These are phyloP conservation scores for Russula sp. DNA, from an alignment of 768 basidiomycete genomes.

Conservation along the genomic window DNA sequence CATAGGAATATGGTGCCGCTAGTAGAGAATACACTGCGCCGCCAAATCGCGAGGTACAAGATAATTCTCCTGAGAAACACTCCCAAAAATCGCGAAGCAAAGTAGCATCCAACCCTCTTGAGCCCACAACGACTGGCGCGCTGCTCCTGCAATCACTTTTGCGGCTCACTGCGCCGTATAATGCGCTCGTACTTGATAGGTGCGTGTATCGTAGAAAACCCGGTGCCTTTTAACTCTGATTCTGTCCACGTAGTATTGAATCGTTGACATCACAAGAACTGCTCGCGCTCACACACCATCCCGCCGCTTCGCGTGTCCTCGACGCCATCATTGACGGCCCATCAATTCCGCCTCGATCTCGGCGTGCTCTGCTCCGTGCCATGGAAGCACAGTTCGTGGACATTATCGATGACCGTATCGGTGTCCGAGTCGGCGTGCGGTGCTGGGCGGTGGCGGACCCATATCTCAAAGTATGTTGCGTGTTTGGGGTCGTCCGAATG, in stretches of 20 bases:
- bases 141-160: conserved; percentile 82
- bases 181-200: conserved; percentile 69
- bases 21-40: conserved; percentile 13
- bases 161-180: conserved; percentile 61
- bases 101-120: conserved; percentile 41
- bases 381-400: conserved; percentile 76
- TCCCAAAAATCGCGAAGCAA: conserved; percentile 20
- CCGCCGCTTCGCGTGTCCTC: conserved; percentile 73
- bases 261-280: conserved; percentile 58
- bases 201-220: conserved; percentile 34
- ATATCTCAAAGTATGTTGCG: conserved; percentile 70
- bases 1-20: conserved; percentile 33
- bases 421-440: conserved; percentile 86
- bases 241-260: conserved; percentile 47
- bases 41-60: background rate
- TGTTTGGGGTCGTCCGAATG: background rate
- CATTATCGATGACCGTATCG: conserved; percentile 87
- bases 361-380: conserved; percentile 66
- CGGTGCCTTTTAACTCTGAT: background rate
- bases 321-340: conserved; percentile 73
- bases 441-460: conserved; percentile 91
- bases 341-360: conserved; percentile 58
- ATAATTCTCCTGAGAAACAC: conserved; percentile 31
- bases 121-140: conserved; percentile 79
- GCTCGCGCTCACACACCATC: conserved; percentile 56